Evolutionary conservation across 495 filamentous ascomycete species (phyloP).

Genomic region (Neurospora sp.): DNA sequence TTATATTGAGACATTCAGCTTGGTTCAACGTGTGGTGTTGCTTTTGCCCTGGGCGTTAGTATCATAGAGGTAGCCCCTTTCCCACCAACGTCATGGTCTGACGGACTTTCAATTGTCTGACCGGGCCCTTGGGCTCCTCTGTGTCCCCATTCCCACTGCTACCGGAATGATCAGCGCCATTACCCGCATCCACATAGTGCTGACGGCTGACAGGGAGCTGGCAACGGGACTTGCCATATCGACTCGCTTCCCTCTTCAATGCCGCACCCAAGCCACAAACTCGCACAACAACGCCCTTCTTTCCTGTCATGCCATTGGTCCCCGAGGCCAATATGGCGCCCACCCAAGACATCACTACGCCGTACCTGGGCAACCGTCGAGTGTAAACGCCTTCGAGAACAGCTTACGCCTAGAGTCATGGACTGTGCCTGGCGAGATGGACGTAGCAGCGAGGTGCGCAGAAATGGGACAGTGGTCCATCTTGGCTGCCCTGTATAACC

Average conservation of each 20-base stretch:
- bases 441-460: not conserved
- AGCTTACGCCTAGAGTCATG: not conserved
- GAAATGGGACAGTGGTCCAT: not conserved
- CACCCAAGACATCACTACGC: not conserved
- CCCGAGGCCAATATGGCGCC: not conserved
- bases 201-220: not conserved
- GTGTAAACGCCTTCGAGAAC: not conserved
- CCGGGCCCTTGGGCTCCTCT: not conserved
- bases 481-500: not conserved
- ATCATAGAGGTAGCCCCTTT: not conserved
- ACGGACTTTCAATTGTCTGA: not conserved
- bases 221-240: conserved; percentile 3
- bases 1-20: not conserved
- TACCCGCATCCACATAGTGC: not conserved
- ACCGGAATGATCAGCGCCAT: not conserved
- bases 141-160: not conserved
- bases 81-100: not conserved
- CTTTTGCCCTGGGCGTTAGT: too few species aligned
- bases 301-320: not conserved
- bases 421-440: not conserved
- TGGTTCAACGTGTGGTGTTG: not conserved
- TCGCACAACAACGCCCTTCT: not conserved
- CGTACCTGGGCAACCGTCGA: not conserved
- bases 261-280: not conserved
- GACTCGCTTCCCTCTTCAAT: not conserved